Evolutionary conservation across 208 protist species (phyloP), one percentile per base, ranked within the genome.

Genomic region (Leptomonas seymouri): DNA sequence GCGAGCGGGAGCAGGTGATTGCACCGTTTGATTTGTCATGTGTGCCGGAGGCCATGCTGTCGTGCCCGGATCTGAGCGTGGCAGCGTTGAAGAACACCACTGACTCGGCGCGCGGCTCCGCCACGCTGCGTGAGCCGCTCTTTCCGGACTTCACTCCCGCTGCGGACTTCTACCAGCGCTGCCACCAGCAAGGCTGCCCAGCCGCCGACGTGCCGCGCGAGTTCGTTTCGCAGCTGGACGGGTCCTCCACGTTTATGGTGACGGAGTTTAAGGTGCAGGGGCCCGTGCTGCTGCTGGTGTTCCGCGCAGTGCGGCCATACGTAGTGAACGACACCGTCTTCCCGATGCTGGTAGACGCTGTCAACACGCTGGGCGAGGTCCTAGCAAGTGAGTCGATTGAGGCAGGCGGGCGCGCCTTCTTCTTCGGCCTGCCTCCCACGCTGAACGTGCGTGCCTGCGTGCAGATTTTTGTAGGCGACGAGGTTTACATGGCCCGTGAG

Each of bases 291-390:
- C 39, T 70, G 46, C 49, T 76, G 25, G 44, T 54, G 27, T 76
- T 76, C 62, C 71, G 71, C 11, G 25, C 62, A 1, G 62, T 57
- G 3, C 55, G 61, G 12, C 71, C 71, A 27, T 48, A 70, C 42
- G 46, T 76, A 18, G 71, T 76, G 44, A 76, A 76, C 39, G 62
- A 69, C 55, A 76, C 71, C 14, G 62, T 69, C n/a, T 76, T 65
- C 46, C 71, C 71, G 3, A 30, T 76, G 6, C 46, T 44, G 20
- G 20, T 76, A 34, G 57, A 60, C 8, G 71, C 71, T 15, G 62
- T 76, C 1, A 76, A 59, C 56, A 51, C 55, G 31, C 62, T 42
- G 5, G 71, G 50, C 3, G 71, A 70, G 51, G 28, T 64, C 25
- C 56, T 76, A 12, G 71, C 71, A 27, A 30, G 46, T 15, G 71